These are phyloP conservation scores for Pseudogymnoascus sp. DNA, from an alignment of 2,329 filamentous ascomycete genomes.

Conservation along the genomic window DNA sequence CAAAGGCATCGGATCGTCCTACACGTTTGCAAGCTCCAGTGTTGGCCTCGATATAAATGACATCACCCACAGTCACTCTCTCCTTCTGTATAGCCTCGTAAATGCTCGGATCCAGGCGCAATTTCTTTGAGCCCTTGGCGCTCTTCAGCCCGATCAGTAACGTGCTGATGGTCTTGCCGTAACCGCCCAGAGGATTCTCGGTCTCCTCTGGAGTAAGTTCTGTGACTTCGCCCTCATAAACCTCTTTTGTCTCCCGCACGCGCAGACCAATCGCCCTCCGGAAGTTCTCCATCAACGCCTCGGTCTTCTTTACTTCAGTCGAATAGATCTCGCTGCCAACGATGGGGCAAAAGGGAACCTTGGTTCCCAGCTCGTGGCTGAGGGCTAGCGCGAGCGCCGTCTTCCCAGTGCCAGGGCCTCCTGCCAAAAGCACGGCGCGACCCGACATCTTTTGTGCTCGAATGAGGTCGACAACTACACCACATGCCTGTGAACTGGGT, in stretches of 20 bases:
- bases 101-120: constrained; percentile 92
- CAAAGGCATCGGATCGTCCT: constrained; percentile 90
- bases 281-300: constrained; percentile 99
- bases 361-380: constrained; percentile 92
- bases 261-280: constrained; percentile 90
- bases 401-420: constrained; percentile 93
- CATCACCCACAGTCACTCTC: constrained; percentile 88
- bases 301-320: constrained; percentile 98
- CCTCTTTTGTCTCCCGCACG: constrained; percentile 97
- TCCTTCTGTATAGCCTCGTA: constrained; percentile 99
- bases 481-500: constrained; percentile 60
- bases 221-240: constrained; percentile 97
- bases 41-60: constrained; percentile 98
- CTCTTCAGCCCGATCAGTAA: constrained; percentile 91
- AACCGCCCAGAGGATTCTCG: constrained; percentile 92
- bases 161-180: constrained; percentile 95
- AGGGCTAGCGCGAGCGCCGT: constrained; percentile 92
- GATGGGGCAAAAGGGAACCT: constrained; percentile 97
- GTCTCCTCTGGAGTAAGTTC: constrained; percentile 96
- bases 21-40: constrained; percentile 97
- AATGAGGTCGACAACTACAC: constrained; percentile 92
- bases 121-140: constrained; percentile 93
- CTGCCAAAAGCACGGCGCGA: constrained; percentile 83
- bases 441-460: constrained; percentile 96
- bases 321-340: constrained; percentile 98